Base-by-base conservation (phyloP, 2,329 filamentous ascomycete genomes). In the Mollisia scopiformis region DNA sequence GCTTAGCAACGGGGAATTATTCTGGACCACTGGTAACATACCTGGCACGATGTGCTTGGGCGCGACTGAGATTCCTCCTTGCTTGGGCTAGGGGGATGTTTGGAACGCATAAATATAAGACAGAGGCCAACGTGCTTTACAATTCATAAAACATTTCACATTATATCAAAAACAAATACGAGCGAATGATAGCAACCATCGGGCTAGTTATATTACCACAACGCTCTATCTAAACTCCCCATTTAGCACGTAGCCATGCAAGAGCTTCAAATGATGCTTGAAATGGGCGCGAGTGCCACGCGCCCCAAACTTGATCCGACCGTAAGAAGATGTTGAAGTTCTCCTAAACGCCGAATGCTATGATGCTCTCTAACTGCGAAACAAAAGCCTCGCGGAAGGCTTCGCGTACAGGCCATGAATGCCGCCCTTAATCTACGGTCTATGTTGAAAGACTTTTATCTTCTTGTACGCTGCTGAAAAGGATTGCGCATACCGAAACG, bases 401-500 rank as follows among this genome's bases (percentile, higher is more conserved):
- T 49, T 37, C 46, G n/a, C 56, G 43, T 23, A 47, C 25, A 47
- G 43, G 43, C 10, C 13, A 27, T 50, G 49, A 62, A 58, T 61
- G 57, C 62, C 62, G 62, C 63, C n/a, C 62, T 68, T 71, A 27
- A 67, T 72, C 68, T 72, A 72, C 66, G 71, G 71, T 73, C 72
- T 74, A 73, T 74, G 72, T 74, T 74, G 72, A 74, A 74, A 73
- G 71, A 72, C 71, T 72, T 73, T 71, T 71, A 66, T 69, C 67
- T 68, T 66, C 66, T 56, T 66, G 63, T 57, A 54, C 35, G 39
- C 61, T 56, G 50, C 55, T 27, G 37, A 52, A 61, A 55, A 41
- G 23, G 10, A 14, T n/a, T n/a, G 16, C 25, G 30, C 37, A 43
- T 33, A 30, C 28, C 27, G n/a, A n/a, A 33, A n/a, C 27, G 27